Evolutionary conservation across 495 filamentous ascomycete species (phyloP), one percentile per base, ranked within the genome.

Genomic region (Neurospora cerealis): DNA sequence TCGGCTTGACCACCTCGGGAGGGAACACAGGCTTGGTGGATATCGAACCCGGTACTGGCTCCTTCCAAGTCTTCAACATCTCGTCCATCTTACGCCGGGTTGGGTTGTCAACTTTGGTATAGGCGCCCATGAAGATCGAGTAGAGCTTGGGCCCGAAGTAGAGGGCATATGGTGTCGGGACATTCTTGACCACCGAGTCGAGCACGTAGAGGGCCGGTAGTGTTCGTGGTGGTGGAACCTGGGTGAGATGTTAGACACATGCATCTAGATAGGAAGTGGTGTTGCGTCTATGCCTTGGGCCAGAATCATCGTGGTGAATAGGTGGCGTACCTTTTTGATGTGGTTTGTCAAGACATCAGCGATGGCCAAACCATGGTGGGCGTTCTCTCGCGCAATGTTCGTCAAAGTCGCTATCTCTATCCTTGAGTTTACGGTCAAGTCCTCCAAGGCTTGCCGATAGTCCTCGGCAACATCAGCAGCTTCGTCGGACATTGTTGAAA

Each of bases 31-130:
- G 95, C 75, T 92, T 87, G 3, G 89, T 88, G 77, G 96, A 94
- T 71, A 95, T 86, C 15, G 96, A 97, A 24, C 95, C 96, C 0
- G 95, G 93, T 5, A 97, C 93, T 21, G 96, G 93, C 80, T 97
- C 92, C 81, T 97, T 99, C 96, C 96, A 99, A 0, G 96, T 99
- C 83, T 93, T 95, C 70, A 98, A 87, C 92, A 99, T 95, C 82
- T 96, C 94, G 74, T 98, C 95, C 85, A 99, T 90, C 83, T 96
- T 95, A 72, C 90, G 88, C 77, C 96, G 88, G n/a, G 93, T 93
- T 48, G 85, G 84, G 70, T 85, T 85, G 77, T 97, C 94, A 73
- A 98, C 94, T 76, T 96, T 86, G 6, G 90, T 91, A 80, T 98
- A 99, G 71, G 96, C 93, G 76, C 93, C 91, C 94, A 99, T 98